A percentile compares a stretch with the other conserved stretches of the same genome.
phyloP scores from a whole-genome alignment of 495 filamentous ascomycete species.

The Penicillium simplicissimum region DNA sequence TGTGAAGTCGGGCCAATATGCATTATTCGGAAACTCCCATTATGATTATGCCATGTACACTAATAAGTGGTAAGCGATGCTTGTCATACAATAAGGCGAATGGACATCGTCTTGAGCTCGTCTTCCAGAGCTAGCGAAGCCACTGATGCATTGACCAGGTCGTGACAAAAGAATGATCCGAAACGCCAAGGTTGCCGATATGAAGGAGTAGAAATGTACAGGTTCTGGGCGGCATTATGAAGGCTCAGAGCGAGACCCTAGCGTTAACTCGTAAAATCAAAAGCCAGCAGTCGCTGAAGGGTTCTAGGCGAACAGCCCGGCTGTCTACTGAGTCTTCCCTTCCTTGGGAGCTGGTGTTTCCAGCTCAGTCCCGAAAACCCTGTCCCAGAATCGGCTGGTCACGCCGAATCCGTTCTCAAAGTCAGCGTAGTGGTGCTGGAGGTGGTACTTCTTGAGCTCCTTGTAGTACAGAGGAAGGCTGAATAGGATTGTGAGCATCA shows the following conservation, averaged over 20 bases:
- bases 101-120: conserved; percentile 7
- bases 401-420: conserved; percentile 98
- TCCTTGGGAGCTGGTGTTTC: conserved; percentile 43
- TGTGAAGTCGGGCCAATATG: not conserved
- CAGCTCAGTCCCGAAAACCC: conserved; percentile 86
- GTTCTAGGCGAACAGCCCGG: not conserved
- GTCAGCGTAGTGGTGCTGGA: conserved; percentile 95
- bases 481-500: conserved; percentile 17
- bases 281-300: conserved; percentile 3
- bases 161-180: conserved; percentile 16
- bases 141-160: conserved; percentile 25
- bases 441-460: conserved; percentile 92
- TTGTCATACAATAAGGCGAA: conserved; percentile 8
- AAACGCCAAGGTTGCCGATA: conserved; percentile 23
- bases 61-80: conserved; percentile 33
- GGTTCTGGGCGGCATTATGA: not conserved
- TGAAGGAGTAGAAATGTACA: conserved; percentile 21
- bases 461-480: conserved; percentile 84
- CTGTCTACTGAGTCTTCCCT: conserved; percentile 57
- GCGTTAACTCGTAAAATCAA: conserved; percentile 31
- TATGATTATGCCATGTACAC: conserved; percentile 44
- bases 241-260: conserved; percentile 16
- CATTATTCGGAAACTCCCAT: conserved; percentile 19
- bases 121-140: conserved; percentile 1
- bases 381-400: conserved; percentile 97